These are phyloP conservation scores for Neobulgaria alba DNA, from an alignment of 2,329 filamentous ascomycete genomes.

Conservation along the genomic window DNA sequence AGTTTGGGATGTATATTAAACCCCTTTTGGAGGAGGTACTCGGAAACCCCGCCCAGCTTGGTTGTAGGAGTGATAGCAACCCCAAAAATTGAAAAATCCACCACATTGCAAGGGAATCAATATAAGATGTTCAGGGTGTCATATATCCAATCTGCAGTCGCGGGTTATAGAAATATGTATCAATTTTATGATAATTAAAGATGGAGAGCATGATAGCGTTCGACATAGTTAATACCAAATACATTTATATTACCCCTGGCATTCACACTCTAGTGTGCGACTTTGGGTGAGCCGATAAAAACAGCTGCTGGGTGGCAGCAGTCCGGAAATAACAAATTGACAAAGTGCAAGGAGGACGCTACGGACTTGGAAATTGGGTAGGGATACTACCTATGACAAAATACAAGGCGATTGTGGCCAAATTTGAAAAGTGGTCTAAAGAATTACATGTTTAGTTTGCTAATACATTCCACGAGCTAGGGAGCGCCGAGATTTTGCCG, in stretches of 20 bases:
- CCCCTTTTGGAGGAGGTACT: slow-evolving; percentile 54
- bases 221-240: neutral
- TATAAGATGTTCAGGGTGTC: neutral
- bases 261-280: neutral
- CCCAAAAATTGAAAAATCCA: neutral
- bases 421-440: neutral
- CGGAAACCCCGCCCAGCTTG: neutral
- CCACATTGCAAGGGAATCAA: neutral
- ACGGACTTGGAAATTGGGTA: neutral
- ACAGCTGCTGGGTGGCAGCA: neutral
- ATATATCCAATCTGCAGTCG: neutral
- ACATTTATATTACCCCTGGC: neutral
- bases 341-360: neutral
- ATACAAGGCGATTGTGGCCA: neutral
- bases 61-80: neutral
- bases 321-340: neutral
- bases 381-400: neutral
- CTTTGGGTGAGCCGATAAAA: neutral
- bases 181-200: neutral
- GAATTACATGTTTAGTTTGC: neutral
- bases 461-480: neutral
- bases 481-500: neutral
- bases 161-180: neutral
- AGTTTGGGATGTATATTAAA: slow-evolving; percentile 52
- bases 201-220: neutral